Conservation (phyloP, 1,284 basidiomycete species). For the Ustilago vetiveriae region DNA sequence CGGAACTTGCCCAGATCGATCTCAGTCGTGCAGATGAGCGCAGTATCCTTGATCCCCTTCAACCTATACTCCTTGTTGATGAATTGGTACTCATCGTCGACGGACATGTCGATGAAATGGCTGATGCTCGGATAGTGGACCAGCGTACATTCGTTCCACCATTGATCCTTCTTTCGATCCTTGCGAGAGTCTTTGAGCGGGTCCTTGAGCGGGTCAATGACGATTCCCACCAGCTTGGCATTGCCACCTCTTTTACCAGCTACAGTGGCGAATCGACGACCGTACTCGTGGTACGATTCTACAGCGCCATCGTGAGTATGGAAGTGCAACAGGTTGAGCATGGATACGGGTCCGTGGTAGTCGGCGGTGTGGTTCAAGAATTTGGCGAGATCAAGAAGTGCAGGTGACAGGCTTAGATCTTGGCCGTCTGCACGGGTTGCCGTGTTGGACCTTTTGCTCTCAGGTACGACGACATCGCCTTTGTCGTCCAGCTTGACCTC, state of each 20-base stretch:
- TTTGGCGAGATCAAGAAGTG: slow-evolving; percentile 31
- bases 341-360: slow-evolving; percentile 33
- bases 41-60: slow-evolving; percentile 41
- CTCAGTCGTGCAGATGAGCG: slow-evolving; percentile 45
- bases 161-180: slow-evolving; percentile 12
- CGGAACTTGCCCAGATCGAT: slow-evolving; percentile 17
- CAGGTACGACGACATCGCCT: slow-evolving; percentile 19
- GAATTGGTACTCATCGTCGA: slow-evolving; percentile 45
- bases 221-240: slow-evolving; percentile 49
- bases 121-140: slow-evolving; percentile 51
- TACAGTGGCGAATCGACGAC: slow-evolving; percentile 35
- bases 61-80: slow-evolving; percentile 46
- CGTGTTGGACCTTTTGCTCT: neutral
- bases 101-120: slow-evolving; percentile 52
- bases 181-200: slow-evolving; percentile 17
- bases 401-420: slow-evolving; percentile 38
- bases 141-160: slow-evolving; percentile 50
- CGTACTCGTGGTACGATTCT: slow-evolving; percentile 45
- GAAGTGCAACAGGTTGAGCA: slow-evolving; percentile 54
- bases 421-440: slow-evolving; percentile 23
- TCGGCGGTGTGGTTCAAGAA: slow-evolving; percentile 17
- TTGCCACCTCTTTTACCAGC: slow-evolving; percentile 42
- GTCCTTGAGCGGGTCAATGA: slow-evolving; percentile 26
- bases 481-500: slow-evolving; percentile 22
- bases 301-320: slow-evolving; percentile 16